These are phyloP conservation scores for Orbilia brochopaga DNA, from an alignment of 2,329 filamentous ascomycete species.

Conservation along the genomic window DNA sequence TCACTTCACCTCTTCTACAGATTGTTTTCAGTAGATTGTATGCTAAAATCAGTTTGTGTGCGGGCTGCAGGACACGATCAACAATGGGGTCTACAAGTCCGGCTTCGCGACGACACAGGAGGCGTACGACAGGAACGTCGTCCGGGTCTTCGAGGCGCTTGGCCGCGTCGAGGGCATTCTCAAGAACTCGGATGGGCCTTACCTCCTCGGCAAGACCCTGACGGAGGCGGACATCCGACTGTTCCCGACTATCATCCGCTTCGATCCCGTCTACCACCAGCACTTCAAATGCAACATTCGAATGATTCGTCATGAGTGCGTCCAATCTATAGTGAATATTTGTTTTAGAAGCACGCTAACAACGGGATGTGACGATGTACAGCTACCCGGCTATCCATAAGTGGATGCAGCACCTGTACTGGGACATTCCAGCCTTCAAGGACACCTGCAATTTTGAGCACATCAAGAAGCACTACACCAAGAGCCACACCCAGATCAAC, in stretches of 20 bases:
- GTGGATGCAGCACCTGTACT: conserved; percentile 85
- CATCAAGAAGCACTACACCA: conserved; percentile 71
- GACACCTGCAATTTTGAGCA: conserved; percentile 91
- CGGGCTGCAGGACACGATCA: conserved; percentile 63
- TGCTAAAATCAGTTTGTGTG: background rate
- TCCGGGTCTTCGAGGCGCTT: conserved; percentile 73
- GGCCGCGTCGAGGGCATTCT: conserved; percentile 78
- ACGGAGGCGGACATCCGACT: conserved; percentile 84
- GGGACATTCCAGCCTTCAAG: conserved; percentile 77
- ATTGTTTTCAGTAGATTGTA: background rate
- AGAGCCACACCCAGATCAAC: conserved; percentile 71
- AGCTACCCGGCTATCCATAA: conserved; percentile 76
- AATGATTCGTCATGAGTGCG: conserved; percentile 68
- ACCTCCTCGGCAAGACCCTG: conserved; percentile 74
- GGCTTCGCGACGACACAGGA: conserved; percentile 85
- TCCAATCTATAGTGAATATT: background rate
- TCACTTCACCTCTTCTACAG: background rate
- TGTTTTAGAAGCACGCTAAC: no score
- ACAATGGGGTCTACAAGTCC: conserved; percentile 68
- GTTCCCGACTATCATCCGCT: conserved; percentile 74
- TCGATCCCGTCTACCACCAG: conserved; percentile 81
- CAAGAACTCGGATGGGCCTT: conserved; percentile 62
- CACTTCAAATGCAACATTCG: conserved; percentile 77
- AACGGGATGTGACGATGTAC: background rate
- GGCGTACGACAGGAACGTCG: conserved; percentile 80